These are phyloP conservation scores for Spatholobus suberectus DNA, from an alignment of 306 rosid genomes.

Conservation along the genomic window DNA sequence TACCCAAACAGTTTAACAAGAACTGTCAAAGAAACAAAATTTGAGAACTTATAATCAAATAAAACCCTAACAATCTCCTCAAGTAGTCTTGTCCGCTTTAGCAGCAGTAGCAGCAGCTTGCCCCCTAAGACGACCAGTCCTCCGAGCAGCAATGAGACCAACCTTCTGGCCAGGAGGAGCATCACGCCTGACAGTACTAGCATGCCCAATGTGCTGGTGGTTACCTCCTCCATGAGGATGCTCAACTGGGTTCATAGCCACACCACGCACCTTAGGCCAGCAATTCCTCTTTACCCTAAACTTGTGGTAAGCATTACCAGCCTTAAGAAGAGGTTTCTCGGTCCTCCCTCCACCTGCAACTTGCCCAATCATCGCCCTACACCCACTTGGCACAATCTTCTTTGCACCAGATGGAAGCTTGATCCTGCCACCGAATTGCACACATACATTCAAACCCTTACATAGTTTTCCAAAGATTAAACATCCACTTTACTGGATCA, in stretches of 20 bases:
- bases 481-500: not conserved
- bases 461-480: too few species aligned
- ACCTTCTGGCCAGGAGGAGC: constrained; percentile 91
- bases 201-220: constrained; percentile 90
- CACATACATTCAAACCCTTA: not conserved
- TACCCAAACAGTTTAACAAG: not conserved
- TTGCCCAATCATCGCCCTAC: constrained; percentile 87
- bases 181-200: constrained; percentile 77
- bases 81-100: constrained; percentile 69
- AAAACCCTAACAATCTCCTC: constrained; percentile 28
- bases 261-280: constrained; percentile 97
- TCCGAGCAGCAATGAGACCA: constrained; percentile 84
- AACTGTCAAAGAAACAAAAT: constrained; percentile 34
- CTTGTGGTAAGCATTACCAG: constrained; percentile 87
- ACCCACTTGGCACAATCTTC: constrained; percentile 80
- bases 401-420: constrained; percentile 87
- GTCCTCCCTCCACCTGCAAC: constrained; percentile 94
- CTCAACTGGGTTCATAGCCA: constrained; percentile 93
- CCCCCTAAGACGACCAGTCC: constrained; percentile 84
- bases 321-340: constrained; percentile 80
- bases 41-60: constrained; percentile 2
- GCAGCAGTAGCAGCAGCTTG: constrained; percentile 84
- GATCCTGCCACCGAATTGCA: constrained; percentile 45
- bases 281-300: constrained; percentile 83
- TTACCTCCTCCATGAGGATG: constrained; percentile 98